Base-by-base conservation (phyloP, 306 rosid genomes). In the Vicia villosa region DNA sequence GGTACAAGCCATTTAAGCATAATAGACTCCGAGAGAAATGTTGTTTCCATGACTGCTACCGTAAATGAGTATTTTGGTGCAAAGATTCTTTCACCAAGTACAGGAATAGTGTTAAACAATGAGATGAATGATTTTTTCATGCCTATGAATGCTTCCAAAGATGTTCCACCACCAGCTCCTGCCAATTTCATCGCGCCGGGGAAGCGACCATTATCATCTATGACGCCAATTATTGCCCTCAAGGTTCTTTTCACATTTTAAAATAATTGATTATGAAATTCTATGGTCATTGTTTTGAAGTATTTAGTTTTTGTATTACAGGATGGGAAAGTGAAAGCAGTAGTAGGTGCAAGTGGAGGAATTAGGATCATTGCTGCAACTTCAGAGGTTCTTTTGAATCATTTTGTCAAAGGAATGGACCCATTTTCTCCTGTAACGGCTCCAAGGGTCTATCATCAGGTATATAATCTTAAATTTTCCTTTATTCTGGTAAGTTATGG, bases 121-220 rank as follows among this genome's bases (percentile, higher is more conserved):
- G 90, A 93, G 75, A 93, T 93, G 98, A 86, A 73, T 70, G 98
- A 93, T 79, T 93, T 93, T 79, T 86, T 96, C 36, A 81, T 88
- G 1, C 96, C 92, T 14, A 46, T 6, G 8, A 84, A 86, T 66
- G 82, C 51, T 76, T 71, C 92, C 4, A 67, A 81, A 2, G 73
- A 77, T 52, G 55, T 56, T 63, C 83, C 69, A 38, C 96, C 96
- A 4, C 96, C 97, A 10, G 86, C 96, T 51, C 94, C 86, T 8
- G 68, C 90, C 55, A 93, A 90, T 81, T 90, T 90, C 73, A 76
- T 93, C 43, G 20, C 28, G 74, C 98, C 98, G 7, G 89, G 94
- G 12, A 90, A 90, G 74, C 82, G 97, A 67, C 97, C 97, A 1
- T 71, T 90, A 34, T 90, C 97, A 26, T 86, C 97, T 69, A 90